Conservation (phyloP, 1,139 yeast genomes). For the Yarrowia galli region DNA sequence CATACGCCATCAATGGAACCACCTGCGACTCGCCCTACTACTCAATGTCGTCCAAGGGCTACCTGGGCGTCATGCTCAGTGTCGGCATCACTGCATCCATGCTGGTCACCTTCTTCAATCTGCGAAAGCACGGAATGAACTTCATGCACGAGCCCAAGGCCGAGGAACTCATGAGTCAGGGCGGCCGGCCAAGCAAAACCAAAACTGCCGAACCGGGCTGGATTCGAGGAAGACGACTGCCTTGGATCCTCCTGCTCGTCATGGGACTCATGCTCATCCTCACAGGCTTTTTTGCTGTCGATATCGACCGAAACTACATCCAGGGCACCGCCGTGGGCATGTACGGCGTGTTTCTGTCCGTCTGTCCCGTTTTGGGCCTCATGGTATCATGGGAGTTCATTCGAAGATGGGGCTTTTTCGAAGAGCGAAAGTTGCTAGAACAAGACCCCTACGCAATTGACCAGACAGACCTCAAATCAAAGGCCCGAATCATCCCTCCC, state of each 20-base stretch:
- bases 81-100: conserved; percentile 45
- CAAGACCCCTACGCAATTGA: conserved; percentile 45
- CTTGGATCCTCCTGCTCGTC: conserved; percentile 47
- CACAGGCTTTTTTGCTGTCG: conserved; percentile 48
- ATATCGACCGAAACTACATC: conserved; percentile 47
- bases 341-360: conserved; percentile 45
- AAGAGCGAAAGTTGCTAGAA: conserved; percentile 45
- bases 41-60: conserved; percentile 44
- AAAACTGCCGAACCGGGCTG: conserved; percentile 27
- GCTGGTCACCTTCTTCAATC: conserved; percentile 44
- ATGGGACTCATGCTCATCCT: conserved; percentile 44
- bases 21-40: conserved; percentile 45
- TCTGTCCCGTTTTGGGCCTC: conserved; percentile 44
- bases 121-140: conserved; percentile 45
- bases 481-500: conserved; percentile 44
- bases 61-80: conserved; percentile 36
- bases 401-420: conserved; percentile 48
- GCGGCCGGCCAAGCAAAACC: conserved; percentile 22
- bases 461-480: conserved; percentile 42
- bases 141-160: conserved; percentile 42
- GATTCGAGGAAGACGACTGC: conserved; percentile 45
- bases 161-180: conserved; percentile 41
- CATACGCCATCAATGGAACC: conserved; percentile 41
- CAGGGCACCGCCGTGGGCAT: conserved; percentile 45
- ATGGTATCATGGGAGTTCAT: conserved; percentile 47